phyloP scores from a whole-genome alignment of 2,329 filamentous ascomycete genomes.

The Stachybotrys elegans region DNA sequence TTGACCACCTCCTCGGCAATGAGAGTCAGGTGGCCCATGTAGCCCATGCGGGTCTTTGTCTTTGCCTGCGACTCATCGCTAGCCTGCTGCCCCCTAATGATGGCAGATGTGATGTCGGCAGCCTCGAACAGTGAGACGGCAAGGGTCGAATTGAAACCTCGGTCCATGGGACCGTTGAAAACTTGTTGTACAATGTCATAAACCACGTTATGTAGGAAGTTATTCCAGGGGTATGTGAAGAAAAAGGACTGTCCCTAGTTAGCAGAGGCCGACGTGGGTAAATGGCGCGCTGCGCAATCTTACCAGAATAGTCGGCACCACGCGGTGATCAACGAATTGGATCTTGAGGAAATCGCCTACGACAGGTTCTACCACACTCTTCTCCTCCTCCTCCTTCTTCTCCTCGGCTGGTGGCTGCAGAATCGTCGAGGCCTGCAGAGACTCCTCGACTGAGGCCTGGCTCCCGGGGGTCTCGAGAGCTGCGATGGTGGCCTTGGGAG shows the following conservation, averaged over 20 bases:
- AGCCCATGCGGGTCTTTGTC: constrained; percentile 87
- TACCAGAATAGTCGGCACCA: constrained; percentile 93
- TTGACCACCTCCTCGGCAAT: constrained; percentile 99
- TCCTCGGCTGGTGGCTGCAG: constrained; percentile 9
- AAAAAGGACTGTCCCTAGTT: constrained; percentile 98
- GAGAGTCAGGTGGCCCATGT: constrained; percentile 96
- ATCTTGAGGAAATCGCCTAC: constrained; percentile 95
- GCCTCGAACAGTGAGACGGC: constrained; percentile 91
- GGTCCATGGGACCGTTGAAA: constrained; percentile 97
- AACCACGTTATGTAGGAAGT: constrained; percentile 97
- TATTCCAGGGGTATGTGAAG: constrained; percentile 98
- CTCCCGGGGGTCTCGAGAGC: constrained; percentile 1
- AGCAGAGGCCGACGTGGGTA: constrained; percentile 12
- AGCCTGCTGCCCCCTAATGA: constrained; percentile 82
- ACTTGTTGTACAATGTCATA: constrained; percentile 99
- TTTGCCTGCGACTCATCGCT: constrained; percentile 82
- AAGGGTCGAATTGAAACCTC: constrained; percentile 83
- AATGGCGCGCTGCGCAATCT: constrained; percentile 30
- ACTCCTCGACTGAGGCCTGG: constrained; percentile 5
- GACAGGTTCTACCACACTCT: constrained; percentile 52
- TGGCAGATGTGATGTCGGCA: constrained; percentile 83
- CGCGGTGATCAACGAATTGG: constrained; percentile 89
- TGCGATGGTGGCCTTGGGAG: constrained; percentile 5
- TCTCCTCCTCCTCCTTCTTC: constrained; percentile 9
- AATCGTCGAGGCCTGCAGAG: constrained; percentile 4